These are phyloP conservation scores for Boletellus sp. DNA, from an alignment of 768 basidiomycete species.

Conservation along the genomic window DNA sequence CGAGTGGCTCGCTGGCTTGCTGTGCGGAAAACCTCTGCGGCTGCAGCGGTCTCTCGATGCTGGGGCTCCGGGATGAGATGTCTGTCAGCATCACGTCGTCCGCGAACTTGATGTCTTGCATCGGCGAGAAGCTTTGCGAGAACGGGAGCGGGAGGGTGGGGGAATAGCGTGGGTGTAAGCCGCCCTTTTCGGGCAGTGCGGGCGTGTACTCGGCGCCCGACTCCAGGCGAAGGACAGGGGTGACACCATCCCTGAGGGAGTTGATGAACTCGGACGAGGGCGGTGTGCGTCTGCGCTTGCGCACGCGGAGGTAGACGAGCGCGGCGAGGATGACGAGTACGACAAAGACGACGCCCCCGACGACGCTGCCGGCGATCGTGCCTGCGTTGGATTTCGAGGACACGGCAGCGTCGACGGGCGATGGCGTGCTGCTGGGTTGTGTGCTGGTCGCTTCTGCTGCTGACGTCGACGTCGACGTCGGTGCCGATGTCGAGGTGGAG, in stretches of 20 bases:
- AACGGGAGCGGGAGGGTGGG: slow-evolving; percentile 10
- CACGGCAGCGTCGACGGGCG: slow-evolving; percentile 6
- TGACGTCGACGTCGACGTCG: too few species aligned
- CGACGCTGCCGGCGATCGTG: slow-evolving; percentile 50
- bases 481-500: too few species aligned
- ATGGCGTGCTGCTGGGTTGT: neutral
- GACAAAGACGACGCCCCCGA: slow-evolving; percentile 46
- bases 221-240: slow-evolving; percentile 29
- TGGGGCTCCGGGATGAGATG: slow-evolving; percentile 10
- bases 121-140: slow-evolving; percentile 12
- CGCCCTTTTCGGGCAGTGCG: slow-evolving; percentile 16
- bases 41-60: slow-evolving; percentile 19
- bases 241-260: slow-evolving; percentile 19
- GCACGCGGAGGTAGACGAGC: slow-evolving; percentile 42
- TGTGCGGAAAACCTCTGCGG: slow-evolving; percentile 22
- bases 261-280: slow-evolving; percentile 60
- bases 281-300: slow-evolving; percentile 39
- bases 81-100: slow-evolving; percentile 13
- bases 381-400: slow-evolving; percentile 31
- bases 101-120: slow-evolving; percentile 9
- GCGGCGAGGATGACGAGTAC: slow-evolving; percentile 31
- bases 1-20: slow-evolving; percentile 4
- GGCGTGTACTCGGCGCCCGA: slow-evolving; percentile 15
- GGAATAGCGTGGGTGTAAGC: neutral
- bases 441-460: neutral